phyloP scores from a whole-genome alignment of 2,329 filamentous ascomycete species.

The Colletotrichum sp. region DNA sequence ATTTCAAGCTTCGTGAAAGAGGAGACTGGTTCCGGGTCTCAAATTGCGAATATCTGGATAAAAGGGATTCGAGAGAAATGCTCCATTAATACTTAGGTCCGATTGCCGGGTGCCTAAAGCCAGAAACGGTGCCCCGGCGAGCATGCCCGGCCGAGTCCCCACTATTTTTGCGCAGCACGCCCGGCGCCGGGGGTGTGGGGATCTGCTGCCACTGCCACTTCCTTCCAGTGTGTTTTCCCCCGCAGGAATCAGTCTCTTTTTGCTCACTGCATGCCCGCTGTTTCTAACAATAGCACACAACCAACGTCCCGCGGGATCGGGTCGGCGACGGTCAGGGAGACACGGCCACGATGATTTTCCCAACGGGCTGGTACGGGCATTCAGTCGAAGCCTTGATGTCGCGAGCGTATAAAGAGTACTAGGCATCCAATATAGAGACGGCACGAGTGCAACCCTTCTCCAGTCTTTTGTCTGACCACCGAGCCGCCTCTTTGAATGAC shows the following conservation, averaged over 20 bases:
- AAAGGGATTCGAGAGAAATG: not conserved
- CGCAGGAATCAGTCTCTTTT: not conserved
- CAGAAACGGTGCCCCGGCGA: not conserved
- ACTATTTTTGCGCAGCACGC: not conserved
- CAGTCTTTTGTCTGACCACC: not conserved
- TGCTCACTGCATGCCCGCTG: not conserved
- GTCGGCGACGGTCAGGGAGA: not conserved
- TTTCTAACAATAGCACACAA: not conserved
- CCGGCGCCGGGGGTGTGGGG: not conserved
- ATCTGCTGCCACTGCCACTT: not conserved
- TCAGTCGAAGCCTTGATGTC: not conserved
- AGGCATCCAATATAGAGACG: not conserved
- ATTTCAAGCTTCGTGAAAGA: not conserved
- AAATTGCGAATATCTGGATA: not conserved
- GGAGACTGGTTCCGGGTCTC: not conserved
- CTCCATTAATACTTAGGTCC: not conserved
- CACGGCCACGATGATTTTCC: not conserved
- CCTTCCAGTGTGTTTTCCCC: not conserved
- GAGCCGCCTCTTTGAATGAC: not conserved
- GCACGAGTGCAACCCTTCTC: not conserved
- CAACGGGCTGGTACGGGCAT: not conserved
- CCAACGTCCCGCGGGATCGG: not conserved
- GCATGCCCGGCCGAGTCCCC: not conserved
- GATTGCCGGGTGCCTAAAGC: not conserved
- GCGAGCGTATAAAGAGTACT: not conserved